These are phyloP conservation scores for Arthrobotrys conoides DNA, from an alignment of 2,329 filamentous ascomycete genomes.

Conservation along the genomic window DNA sequence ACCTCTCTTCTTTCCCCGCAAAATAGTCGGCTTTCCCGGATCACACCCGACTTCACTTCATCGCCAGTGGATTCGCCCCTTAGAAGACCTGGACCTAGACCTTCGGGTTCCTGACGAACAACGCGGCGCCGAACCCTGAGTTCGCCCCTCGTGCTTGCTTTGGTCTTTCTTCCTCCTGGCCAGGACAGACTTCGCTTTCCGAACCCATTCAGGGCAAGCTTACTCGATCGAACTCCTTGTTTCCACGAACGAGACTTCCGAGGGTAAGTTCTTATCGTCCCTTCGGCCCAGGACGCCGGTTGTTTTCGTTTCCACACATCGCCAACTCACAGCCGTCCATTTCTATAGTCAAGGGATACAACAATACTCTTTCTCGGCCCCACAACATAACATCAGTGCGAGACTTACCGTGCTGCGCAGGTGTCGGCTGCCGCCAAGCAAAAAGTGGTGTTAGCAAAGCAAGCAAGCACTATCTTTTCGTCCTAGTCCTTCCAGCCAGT, in stretches of 20 bases:
- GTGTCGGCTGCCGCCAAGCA: constrained; percentile 53
- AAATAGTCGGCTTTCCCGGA: constrained; percentile 59
- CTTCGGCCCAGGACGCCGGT: constrained; percentile 10
- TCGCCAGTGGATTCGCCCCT: constrained; percentile 21
- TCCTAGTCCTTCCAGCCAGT: constrained; percentile 2
- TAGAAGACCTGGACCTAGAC: constrained; percentile 20
- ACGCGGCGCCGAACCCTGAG: constrained; percentile 58
- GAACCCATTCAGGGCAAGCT: constrained; percentile 41
- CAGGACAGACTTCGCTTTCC: constrained; percentile 14
- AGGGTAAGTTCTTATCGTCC: constrained; percentile 30
- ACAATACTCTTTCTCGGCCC: constrained; percentile 24
- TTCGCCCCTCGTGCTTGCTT: constrained; percentile 41
- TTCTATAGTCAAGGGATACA: constrained; percentile 16
- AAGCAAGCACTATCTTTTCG: constrained; percentile 14
- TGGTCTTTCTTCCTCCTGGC: constrained; percentile 2
- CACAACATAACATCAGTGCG: constrained; percentile 29
- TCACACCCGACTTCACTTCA: constrained; percentile 49
- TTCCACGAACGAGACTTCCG: constrained; percentile 40
- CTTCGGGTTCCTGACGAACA: constrained; percentile 41
- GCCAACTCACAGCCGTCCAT: constrained; percentile 27
- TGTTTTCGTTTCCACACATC: constrained; percentile 41
- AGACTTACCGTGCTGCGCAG: constrained; percentile 34
- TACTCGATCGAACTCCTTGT: constrained; percentile 44
- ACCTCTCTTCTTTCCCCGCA: constrained; percentile 62
- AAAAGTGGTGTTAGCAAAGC: constrained; percentile 22